A percentile compares a stretch with the other conserved stretches of the same genome.
phyloP scores from a whole-genome alignment of 305 asterid species.

The Solanum hybrid region DNA sequence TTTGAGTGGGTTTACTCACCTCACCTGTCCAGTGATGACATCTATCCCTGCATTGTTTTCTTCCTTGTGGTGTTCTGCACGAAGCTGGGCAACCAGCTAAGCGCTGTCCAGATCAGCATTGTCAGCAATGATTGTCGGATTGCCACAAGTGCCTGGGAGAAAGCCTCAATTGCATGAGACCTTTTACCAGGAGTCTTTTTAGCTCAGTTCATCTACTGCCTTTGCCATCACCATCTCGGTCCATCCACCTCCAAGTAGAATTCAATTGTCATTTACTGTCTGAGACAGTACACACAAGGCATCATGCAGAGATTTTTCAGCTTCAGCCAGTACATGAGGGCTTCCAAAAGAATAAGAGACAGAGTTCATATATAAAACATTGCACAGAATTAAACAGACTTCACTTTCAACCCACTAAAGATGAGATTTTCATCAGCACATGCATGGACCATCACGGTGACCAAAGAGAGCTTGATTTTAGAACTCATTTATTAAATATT shows the following conservation, averaged over 20 bases:
- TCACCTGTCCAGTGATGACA: conserved; percentile 76
- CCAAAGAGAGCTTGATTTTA: neutral
- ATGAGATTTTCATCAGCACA: neutral
- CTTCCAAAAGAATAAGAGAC: conserved; percentile 22
- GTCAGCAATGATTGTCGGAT: conserved; percentile 90
- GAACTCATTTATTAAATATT: neutral
- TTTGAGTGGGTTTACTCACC: conserved; percentile 40
- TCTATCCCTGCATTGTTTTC: conserved; percentile 68
- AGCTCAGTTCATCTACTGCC: conserved; percentile 78
- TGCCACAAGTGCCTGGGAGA: conserved; percentile 65
- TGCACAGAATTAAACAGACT: neutral
- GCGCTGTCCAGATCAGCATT: conserved; percentile 88
- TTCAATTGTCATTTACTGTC: conserved; percentile 79
- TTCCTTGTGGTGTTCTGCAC: conserved; percentile 78
- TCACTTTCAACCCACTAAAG: neutral
- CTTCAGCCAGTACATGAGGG: conserved; percentile 85
- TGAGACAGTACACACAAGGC: conserved; percentile 86
- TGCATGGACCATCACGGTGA: neutral
- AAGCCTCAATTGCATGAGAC: conserved; percentile 84
- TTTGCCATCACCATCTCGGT: conserved; percentile 95
- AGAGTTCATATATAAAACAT: neutral
- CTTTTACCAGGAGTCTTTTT: conserved; percentile 74
- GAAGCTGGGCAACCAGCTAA: conserved; percentile 73
- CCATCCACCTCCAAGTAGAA: conserved; percentile 86
- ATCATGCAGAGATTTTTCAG: conserved; percentile 79